Evolutionary conservation across 2,329 filamentous ascomycete genomes (phyloP).

Genomic region (Neurospora sp.): DNA sequence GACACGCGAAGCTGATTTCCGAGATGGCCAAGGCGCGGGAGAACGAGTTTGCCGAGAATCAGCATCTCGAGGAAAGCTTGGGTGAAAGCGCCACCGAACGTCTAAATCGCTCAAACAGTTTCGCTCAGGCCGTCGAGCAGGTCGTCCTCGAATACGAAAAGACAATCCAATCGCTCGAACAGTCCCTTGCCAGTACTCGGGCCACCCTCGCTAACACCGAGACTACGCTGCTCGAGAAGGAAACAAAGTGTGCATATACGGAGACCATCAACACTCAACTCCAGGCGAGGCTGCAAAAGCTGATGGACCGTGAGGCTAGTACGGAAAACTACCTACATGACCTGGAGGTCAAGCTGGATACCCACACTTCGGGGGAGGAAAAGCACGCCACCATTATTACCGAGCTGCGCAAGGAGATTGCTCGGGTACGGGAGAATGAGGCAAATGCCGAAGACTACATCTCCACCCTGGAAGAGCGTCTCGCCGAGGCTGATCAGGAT

Average conservation of each 20-base stretch:
- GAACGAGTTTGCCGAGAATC: constrained; percentile 50
- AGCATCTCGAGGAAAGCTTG: constrained; percentile 49
- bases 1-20: constrained; percentile 90
- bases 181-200: constrained; percentile 81
- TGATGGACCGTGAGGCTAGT: constrained; percentile 81
- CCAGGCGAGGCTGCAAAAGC: constrained; percentile 81
- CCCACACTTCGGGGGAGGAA: constrained; percentile 84
- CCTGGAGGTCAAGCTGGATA: constrained; percentile 81
- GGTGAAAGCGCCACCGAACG: constrained; percentile 78
- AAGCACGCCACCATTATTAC: constrained; percentile 78
- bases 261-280: constrained; percentile 89
- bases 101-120: constrained; percentile 88
- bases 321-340: constrained; percentile 92
- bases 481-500: constrained; percentile 94
- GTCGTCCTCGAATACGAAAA: constrained; percentile 97
- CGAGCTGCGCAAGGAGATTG: constrained; percentile 85
- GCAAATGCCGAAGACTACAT: constrained; percentile 91
- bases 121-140: constrained; percentile 90
- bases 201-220: constrained; percentile 76
- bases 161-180: constrained; percentile 89
- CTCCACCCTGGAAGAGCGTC: constrained; percentile 85
- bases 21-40: constrained; percentile 84
- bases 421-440: constrained; percentile 82
- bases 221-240: constrained; percentile 79
- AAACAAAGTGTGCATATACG: constrained; percentile 85